Percentiles rank a stretch among this genome's conserved stretches.
These are phyloP conservation scores for Cicer chorassanicum DNA, from an alignment of 306 rosid species.

Conservation along the genomic window DNA sequence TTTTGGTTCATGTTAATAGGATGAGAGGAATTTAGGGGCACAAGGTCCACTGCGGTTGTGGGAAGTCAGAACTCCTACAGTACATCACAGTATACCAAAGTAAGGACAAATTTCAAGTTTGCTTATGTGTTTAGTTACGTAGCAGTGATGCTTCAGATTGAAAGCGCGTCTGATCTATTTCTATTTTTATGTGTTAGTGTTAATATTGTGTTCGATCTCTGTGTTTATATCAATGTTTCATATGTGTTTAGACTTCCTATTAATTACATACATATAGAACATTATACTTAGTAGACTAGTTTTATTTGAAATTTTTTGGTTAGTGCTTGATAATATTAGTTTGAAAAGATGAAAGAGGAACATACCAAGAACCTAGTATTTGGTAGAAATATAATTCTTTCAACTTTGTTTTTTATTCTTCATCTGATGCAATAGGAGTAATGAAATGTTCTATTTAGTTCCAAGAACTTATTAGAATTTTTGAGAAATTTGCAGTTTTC, in stretches of 20 bases:
- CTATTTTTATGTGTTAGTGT: too few species aligned
- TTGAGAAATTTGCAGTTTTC: slow-evolving; percentile 51
- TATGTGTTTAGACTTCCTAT: background rate
- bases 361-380: background rate
- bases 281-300: too few species aligned
- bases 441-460: slow-evolving; percentile 23
- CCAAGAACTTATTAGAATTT: slow-evolving; percentile 11
- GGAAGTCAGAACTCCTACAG: slow-evolving; percentile 44
- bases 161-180: too few species aligned
- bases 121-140: background rate
- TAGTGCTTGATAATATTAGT: background rate
- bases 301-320: too few species aligned
- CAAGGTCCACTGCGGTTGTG: slow-evolving; percentile 36
- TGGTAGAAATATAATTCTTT: background rate
- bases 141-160: background rate
- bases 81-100: slow-evolving; percentile 46
- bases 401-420: background rate
- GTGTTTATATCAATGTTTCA: background rate
- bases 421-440: slow-evolving; percentile 11
- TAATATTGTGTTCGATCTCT: background rate
- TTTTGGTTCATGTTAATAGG: slow-evolving; percentile 49
- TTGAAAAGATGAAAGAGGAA: background rate
- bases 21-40: slow-evolving; percentile 45
- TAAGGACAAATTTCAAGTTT: slow-evolving; percentile 42
- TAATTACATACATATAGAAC: background rate